Percentiles rank a stretch among this genome's conserved stretches.
Evolutionary conservation across 495 filamentous ascomycete species (phyloP).

Genomic region (Lophium mytilinum): DNA sequence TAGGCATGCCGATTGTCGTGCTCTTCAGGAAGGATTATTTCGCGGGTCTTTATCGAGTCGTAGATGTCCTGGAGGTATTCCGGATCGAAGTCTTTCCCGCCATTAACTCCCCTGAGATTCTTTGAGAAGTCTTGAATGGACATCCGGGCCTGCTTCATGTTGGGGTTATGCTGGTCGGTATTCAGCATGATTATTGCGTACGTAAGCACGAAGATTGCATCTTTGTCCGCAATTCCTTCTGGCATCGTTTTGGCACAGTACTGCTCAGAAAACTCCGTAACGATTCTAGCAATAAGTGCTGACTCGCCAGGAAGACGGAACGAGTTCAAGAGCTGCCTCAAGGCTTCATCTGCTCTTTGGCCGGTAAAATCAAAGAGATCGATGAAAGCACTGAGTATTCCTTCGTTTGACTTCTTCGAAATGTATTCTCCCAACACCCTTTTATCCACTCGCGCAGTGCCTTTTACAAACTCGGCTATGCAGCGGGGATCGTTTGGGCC

Average conservation of each 20-base stretch:
- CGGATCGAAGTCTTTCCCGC: conserved; percentile 70
- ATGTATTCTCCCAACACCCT: conserved; percentile 84
- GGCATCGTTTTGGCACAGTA: conserved; percentile 69
- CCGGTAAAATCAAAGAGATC: conserved; percentile 77
- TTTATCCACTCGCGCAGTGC: conserved; percentile 82
- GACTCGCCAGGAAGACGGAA: conserved; percentile 95
- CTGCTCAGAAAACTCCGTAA: conserved; percentile 75
- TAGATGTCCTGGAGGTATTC: conserved; percentile 85
- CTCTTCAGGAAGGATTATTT: conserved; percentile 96
- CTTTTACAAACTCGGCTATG: conserved; percentile 75
- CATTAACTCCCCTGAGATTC: conserved; percentile 85
- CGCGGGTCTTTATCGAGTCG: conserved; percentile 80
- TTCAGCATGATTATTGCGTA: conserved; percentile 98
- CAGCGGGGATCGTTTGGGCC: conserved; percentile 60
- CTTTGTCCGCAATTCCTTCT: conserved; percentile 73
- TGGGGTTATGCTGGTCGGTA: conserved; percentile 92
- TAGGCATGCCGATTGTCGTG: conserved; percentile 95
- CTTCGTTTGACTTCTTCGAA: conserved; percentile 79
- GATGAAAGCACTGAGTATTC: conserved; percentile 73
- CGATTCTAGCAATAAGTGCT: conserved; percentile 84
- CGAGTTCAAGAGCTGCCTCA: conserved; percentile 77
- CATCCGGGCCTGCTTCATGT: conserved; percentile 84
- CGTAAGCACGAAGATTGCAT: conserved; percentile 82
- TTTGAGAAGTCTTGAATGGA: conserved; percentile 66
- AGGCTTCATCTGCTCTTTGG: conserved; percentile 80